Evolutionary conservation across 139 green algal species (phyloP), one percentile per base, ranked within the genome.

Genomic region (Desmodesmus armatus): DNA sequence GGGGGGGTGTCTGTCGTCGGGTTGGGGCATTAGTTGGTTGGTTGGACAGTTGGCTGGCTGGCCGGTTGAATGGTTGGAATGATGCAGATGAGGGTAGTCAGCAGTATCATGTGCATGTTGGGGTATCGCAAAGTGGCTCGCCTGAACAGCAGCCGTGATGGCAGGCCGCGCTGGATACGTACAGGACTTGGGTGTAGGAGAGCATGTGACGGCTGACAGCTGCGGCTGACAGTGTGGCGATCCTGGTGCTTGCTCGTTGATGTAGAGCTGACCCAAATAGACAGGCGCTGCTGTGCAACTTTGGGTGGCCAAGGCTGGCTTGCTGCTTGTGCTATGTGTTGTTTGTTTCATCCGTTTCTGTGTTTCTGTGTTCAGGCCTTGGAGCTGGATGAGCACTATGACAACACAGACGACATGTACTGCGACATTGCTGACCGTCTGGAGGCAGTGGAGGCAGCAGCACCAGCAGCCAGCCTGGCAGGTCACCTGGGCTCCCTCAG

Each of bases 331-430:
- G 67, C 35, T 44, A 23, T 66, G 17, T 67, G 23, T 67, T 67
- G 17, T 9, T 11, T n/a, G n/a, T 51, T 5, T 55, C 47, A 7
- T 55, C 13, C 47, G 13, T 13, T 55, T 55, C 9, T 55, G 47
- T 55, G 47, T 7, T 55, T 53, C n/a, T n/a, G n/a, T n/a, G n/a
- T 89, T 72, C 76, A 83, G 78, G 81, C 51, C 47, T 85, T 86
- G 29, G 92, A 95, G 72, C 87, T 70, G 1, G 85, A 87, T 31
- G 90, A 92, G 39, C 88, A 94, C 72, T 85, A 90, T 27, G 80
- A 85, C 39, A 90, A 93, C 81, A 88, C 94, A 39, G 93, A 97
- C 27, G 88, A 96, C 80, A 92, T 98, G 81, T 98, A 99, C 88
- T 90, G 89, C n/a, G 84, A 91, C 2, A 66, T 97, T 3, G 31